These are phyloP conservation scores for Castanea crenata DNA, from an alignment of 306 rosid genomes.

Conservation along the genomic window DNA sequence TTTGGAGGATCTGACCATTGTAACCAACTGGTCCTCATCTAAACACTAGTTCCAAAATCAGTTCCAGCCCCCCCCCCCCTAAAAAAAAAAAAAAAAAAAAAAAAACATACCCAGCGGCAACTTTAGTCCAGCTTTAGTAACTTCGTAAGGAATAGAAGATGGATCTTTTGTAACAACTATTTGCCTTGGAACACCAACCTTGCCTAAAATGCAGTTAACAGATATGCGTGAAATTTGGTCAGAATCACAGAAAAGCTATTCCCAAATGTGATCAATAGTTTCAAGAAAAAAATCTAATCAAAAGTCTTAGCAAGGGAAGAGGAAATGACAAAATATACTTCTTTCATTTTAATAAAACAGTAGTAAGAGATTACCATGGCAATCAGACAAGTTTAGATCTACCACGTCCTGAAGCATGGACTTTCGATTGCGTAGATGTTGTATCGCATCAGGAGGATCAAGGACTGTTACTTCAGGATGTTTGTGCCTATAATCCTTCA, in stretches of 20 bases:
- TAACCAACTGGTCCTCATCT: background rate
- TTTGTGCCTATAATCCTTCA: slow-evolving; percentile 47
- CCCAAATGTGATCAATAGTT: background rate
- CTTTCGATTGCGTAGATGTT: slow-evolving; percentile 53
- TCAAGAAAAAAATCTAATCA: background rate
- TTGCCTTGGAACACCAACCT: slow-evolving; percentile 49
- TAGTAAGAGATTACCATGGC: slow-evolving; percentile 40
- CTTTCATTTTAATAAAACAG: background rate
- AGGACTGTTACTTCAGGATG: slow-evolving; percentile 44
- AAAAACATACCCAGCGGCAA: slow-evolving; percentile 41
- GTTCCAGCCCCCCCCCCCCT: background rate
- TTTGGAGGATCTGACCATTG: too few species aligned
- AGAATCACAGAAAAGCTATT: background rate
- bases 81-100: background rate
- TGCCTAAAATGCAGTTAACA: slow-evolving; percentile 32
- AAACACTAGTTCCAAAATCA: background rate
- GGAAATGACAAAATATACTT: background rate
- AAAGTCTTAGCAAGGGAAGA: background rate
- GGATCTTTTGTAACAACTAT: slow-evolving; percentile 39
- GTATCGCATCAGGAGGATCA: slow-evolving; percentile 51
- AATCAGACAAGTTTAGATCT: slow-evolving; percentile 45
- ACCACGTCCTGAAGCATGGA: slow-evolving; percentile 58
- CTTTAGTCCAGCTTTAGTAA: slow-evolving; percentile 44
- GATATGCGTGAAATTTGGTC: background rate
- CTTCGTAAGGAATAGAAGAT: slow-evolving; percentile 42